A percentile compares a stretch with the other conserved stretches of the same genome.
Conservation (phyloP, 495 filamentous ascomycete species). For the Aspergillus taichungensis region DNA sequence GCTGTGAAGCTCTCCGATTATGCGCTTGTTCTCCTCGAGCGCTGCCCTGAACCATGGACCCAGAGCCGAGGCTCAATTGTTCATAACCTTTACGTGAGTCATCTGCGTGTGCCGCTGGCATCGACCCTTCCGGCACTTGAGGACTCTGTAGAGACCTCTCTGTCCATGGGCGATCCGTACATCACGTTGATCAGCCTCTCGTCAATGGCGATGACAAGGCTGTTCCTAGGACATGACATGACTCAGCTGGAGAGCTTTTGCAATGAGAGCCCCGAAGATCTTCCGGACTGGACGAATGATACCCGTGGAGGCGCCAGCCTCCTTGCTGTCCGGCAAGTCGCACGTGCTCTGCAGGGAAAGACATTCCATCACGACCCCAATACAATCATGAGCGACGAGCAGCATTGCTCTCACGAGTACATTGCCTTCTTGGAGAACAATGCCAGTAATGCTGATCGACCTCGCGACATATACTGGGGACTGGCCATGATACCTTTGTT, state of each 20-base stretch:
- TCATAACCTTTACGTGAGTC: slow-evolving; percentile 64
- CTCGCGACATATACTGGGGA: slow-evolving; percentile 63
- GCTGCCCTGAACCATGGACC: slow-evolving; percentile 58
- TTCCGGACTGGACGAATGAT: slow-evolving; percentile 64
- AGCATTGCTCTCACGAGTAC: slow-evolving; percentile 58
- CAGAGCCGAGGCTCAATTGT: slow-evolving; percentile 62
- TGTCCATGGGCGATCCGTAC: slow-evolving; percentile 64
- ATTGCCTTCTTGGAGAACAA: slow-evolving; percentile 43
- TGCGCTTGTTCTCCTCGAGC: slow-evolving; percentile 57
- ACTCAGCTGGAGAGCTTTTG: slow-evolving; percentile 67
- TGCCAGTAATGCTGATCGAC: slow-evolving; percentile 48
- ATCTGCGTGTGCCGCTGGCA: slow-evolving; percentile 56
- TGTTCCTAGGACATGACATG: slow-evolving; percentile 69
- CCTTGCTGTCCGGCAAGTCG: slow-evolving; percentile 59
- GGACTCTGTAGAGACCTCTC: slow-evolving; percentile 59
- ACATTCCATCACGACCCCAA: slow-evolving; percentile 49
- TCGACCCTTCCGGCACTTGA: slow-evolving; percentile 55
- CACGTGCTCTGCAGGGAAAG: slow-evolving; percentile 76
- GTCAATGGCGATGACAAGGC: slow-evolving; percentile 57
- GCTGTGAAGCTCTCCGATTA: slow-evolving; percentile 55
- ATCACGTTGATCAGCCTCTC: slow-evolving; percentile 68
- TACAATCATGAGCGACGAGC: slow-evolving; percentile 60
- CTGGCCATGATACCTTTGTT: slow-evolving; percentile 64
- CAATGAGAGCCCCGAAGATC: slow-evolving; percentile 64
- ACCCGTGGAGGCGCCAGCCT: slow-evolving; percentile 72